These are phyloP conservation scores for Claviceps spartinae DNA, from an alignment of 2,329 filamentous ascomycete genomes.

Conservation along the genomic window DNA sequence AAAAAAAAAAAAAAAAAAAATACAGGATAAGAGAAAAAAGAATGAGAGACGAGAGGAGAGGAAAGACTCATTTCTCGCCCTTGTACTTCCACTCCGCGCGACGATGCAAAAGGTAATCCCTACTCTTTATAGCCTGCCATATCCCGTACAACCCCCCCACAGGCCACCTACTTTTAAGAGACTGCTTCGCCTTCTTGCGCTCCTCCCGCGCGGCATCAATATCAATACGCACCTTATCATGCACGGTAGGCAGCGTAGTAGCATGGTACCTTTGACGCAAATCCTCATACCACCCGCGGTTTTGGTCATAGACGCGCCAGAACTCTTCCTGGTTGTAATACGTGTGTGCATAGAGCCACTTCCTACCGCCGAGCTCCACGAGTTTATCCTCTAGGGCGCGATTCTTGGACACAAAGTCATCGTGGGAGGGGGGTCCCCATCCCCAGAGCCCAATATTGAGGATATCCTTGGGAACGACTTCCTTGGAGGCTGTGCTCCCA, in stretches of 20 bases:
- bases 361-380: conserved; percentile 57
- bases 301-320: conserved; percentile 46
- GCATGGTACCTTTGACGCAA: conserved; percentile 51
- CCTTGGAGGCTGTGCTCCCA: neutral
- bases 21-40: neutral
- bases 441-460: conserved; percentile 69
- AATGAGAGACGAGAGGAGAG: neutral
- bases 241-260: conserved; percentile 48
- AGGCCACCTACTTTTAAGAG: conserved; percentile 37
- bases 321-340: conserved; percentile 67
- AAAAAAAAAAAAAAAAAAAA: neutral
- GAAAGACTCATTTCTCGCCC: conserved; percentile 8
- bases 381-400: conserved; percentile 58
- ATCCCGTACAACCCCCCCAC: conserved; percentile 47
- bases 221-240: conserved; percentile 54
- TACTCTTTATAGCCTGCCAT: conserved; percentile 42
- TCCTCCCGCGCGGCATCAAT: conserved; percentile 29
- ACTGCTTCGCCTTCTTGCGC: conserved; percentile 24
- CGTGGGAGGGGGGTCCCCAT: conserved; percentile 44
- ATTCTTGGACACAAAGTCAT: conserved; percentile 56
- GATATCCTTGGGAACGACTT: conserved; percentile 22
- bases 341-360: conserved; percentile 79
- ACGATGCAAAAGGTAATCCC: conserved; percentile 41
- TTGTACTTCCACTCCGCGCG: conserved; percentile 41
- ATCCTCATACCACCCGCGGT: conserved; percentile 43